These are phyloP conservation scores for Lippia alba DNA, from an alignment of 305 asterid species.

Conservation along the genomic window DNA sequence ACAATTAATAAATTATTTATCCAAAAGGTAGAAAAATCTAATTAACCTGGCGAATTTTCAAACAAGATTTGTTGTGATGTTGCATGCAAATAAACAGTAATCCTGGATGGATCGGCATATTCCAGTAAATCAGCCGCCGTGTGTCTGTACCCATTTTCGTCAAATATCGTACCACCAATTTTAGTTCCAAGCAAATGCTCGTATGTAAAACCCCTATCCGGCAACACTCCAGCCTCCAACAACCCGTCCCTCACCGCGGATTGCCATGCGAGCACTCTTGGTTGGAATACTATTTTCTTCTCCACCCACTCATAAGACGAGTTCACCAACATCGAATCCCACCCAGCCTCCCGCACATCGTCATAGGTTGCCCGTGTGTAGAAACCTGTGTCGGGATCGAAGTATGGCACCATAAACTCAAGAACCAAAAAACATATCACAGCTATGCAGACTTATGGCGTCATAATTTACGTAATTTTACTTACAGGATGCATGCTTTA, in stretches of 20 bases:
- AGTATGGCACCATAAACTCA: no score
- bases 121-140: conserved; percentile 80
- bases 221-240: conserved; percentile 58
- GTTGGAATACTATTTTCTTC: conserved; percentile 60
- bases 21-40: neutral
- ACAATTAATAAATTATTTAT: no score
- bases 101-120: conserved; percentile 54
- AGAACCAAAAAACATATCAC: no score
- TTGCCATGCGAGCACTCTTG: conserved; percentile 62
- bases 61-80: conserved; percentile 57
- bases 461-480: no score
- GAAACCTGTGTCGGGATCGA: conserved; percentile 63
- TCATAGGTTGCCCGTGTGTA: conserved; percentile 54
- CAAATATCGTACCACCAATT: conserved; percentile 69
- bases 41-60: conserved; percentile 28
- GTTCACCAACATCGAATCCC: conserved; percentile 57
- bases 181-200: conserved; percentile 77
- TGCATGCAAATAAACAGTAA: conserved; percentile 59
- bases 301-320: conserved; percentile 80
- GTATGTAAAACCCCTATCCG: conserved; percentile 57
- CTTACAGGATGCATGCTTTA: no score
- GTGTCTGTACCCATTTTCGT: conserved; percentile 63
- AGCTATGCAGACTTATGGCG: no score
- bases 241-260: conserved; percentile 65
- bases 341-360: conserved; percentile 46